A percentile compares a stretch with the other conserved stretches of the same genome.
These are phyloP conservation scores for Mucor sp. DNA, from an alignment of 371 early-diverging fungal genomes.

Conservation along the genomic window DNA sequence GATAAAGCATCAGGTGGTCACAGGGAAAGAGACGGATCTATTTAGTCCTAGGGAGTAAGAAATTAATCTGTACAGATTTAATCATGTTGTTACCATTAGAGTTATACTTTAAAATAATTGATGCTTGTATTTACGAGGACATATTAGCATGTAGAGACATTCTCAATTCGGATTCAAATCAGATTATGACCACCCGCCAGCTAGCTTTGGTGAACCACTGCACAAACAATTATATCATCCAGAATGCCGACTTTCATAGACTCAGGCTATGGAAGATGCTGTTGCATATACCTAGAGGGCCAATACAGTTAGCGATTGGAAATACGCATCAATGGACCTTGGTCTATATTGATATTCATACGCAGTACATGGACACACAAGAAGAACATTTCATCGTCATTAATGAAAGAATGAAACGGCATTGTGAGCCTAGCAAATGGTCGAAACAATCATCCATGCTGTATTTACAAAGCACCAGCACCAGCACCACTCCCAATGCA, in stretches of 20 bases:
- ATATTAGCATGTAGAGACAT: constrained; percentile 3
- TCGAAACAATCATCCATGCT: neutral
- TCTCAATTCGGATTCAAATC: neutral
- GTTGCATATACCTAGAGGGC: constrained; percentile 10
- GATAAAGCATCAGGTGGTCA: neutral
- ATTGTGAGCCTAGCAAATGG: constrained; percentile 9
- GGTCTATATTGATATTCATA: constrained; percentile 8
- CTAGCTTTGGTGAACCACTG: constrained; percentile 2
- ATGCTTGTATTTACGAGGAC: constrained; percentile 8
- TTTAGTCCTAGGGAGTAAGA: neutral
- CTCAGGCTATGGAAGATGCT: constrained; percentile 14
- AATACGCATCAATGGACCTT: constrained; percentile 5
- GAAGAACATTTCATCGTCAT: constrained; percentile 11
- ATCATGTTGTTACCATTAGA: constrained; percentile 3
- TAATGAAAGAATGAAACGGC: constrained; percentile 7
- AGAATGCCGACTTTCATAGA: neutral
- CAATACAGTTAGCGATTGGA: constrained; percentile 16
- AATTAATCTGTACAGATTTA: neutral
- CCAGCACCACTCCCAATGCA: neutral
- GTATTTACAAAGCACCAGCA: neutral
- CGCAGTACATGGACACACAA: neutral
- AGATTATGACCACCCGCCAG: neutral
- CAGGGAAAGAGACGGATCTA: neutral
- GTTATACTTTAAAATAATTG: constrained; percentile 3
- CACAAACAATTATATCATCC: constrained; percentile 6